Base-by-base conservation (phyloP, 306 rosid genomes). In the Echinosophora koreensis region DNA sequence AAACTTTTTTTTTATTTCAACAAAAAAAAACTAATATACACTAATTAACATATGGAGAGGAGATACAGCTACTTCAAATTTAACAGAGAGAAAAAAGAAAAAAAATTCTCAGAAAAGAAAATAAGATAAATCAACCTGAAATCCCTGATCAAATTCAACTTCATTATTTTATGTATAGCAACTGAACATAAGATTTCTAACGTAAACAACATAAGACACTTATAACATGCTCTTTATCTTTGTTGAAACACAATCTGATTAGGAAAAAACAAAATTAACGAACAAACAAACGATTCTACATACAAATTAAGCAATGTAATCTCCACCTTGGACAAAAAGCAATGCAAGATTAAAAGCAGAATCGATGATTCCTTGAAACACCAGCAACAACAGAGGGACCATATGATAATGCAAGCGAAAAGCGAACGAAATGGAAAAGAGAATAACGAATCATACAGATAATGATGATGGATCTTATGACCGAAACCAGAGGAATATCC, bases 401-500 rank as follows among this genome's bases (percentile, higher is more conserved):
- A 59, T 42, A 38, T 39, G 8, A 55, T 13, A 30, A 60, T 8
- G 73, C 77, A 44, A 27, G 57, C 6, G 10, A 76, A 77, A 52
- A 27, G 42, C 15, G 18, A 82, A 14, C 5, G 13, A 64, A 66
- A 46, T 0, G 8, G 10, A 46, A 66, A 28, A 42, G 52, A 1
- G 3, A 39, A 66, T 15, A 77, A 54, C 1, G 56, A 57, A 80
- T 67, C 93, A 62, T 89, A 93, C 98, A 88, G 52, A 84, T 90
- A 82, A 92, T 90, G 76, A 95, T 76, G 88, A 92, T 73, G 67
- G 97, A 92, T 90, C 99, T 82, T 83, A 90, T 74, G 79, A 95
- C 80, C 1, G 97, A 95, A 80, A 95, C 98, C 64, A 95, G 84
- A 79, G 97, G 99, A 81, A 95, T 90, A 76, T 95, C 99, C 55